Conservation (phyloP, 768 basidiomycete species). For the Daedalea quercina region DNA sequence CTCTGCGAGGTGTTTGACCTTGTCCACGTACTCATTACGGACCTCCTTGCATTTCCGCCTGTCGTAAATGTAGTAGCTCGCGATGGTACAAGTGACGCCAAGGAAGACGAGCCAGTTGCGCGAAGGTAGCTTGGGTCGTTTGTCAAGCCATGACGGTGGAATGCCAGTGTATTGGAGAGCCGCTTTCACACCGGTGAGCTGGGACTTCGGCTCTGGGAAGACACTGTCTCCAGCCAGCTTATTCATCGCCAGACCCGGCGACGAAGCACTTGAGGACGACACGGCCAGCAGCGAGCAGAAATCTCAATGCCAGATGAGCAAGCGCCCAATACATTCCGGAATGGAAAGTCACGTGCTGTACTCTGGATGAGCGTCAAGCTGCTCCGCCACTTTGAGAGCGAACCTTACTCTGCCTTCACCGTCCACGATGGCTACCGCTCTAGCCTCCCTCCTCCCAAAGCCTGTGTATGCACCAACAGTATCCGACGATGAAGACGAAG, state of each 20-base stretch:
- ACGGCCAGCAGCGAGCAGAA: neutral
- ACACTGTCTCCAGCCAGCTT: conserved; percentile 16
- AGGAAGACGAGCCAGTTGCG: conserved; percentile 95
- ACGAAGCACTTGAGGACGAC: neutral
- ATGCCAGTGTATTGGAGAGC: conserved; percentile 64
- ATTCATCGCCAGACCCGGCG: conserved; percentile 16
- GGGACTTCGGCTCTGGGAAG: conserved; percentile 12
- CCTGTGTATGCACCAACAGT: conserved; percentile 48
- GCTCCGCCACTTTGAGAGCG: neutral
- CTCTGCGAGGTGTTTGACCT: conserved; percentile 73
- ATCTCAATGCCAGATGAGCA: no score
- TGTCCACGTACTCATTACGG: conserved; percentile 69
- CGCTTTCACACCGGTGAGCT: conserved; percentile 48
- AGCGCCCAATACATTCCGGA: no score
- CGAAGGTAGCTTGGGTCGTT: conserved; percentile 81
- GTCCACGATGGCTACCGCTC: conserved; percentile 48
- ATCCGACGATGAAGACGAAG: conserved; percentile 57
- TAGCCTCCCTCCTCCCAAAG: conserved; percentile 67
- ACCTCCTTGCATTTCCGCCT: conserved; percentile 73
- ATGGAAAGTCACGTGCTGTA: no score
- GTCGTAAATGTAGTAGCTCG: conserved; percentile 83
- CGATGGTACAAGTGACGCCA: conserved; percentile 59
- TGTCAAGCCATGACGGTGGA: conserved; percentile 72
- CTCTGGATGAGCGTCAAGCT: no score
- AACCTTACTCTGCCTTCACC: neutral